Conservation (phyloP, 1,284 basidiomycete species). For the Macrocystidia cucumis region DNA sequence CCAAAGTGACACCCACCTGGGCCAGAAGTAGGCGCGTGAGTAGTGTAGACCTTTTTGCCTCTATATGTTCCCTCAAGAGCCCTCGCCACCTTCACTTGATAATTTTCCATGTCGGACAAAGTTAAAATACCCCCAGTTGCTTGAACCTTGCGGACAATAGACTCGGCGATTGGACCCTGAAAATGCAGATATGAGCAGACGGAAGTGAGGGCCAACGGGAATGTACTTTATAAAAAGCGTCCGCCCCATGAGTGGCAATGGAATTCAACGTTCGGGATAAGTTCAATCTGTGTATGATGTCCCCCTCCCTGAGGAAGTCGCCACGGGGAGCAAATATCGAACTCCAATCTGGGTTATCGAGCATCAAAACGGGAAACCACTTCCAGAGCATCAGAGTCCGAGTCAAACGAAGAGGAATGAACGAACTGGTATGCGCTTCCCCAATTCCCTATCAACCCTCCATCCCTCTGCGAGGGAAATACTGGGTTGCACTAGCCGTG, state of each 20-base stretch:
- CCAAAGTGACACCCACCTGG: conserved; percentile 30
- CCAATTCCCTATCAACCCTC: conserved; percentile 71
- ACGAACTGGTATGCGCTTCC: conserved; percentile 59
- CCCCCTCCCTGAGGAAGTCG: conserved; percentile 62
- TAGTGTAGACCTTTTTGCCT: conserved; percentile 77
- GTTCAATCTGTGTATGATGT: conserved; percentile 62
- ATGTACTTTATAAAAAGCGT: conserved; percentile 66
- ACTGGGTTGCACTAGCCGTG: conserved; percentile 67
- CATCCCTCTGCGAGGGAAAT: conserved; percentile 72
- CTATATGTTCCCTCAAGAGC: conserved; percentile 75
- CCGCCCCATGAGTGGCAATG: conserved; percentile 63
- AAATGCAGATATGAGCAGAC: conserved; percentile 5
- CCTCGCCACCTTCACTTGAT: conserved; percentile 62
- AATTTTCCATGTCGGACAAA: conserved; percentile 61
- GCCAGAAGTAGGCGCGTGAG: conserved; percentile 78
- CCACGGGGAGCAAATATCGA: conserved; percentile 79
- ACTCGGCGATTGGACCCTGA: conserved; percentile 69
- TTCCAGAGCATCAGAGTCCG: conserved; percentile 17
- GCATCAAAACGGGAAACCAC: conserved; percentile 58
- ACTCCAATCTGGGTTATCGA: conserved; percentile 72
- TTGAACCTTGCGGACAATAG: conserved; percentile 61
- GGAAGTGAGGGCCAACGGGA: conserved; percentile 11
- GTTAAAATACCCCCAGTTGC: conserved; percentile 76
- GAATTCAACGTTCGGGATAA: conserved; percentile 59
- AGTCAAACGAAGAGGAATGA: conserved; percentile 3